phyloP scores from a whole-genome alignment of 78 protist genomes.

The Dictyostelium citrinum region DNA sequence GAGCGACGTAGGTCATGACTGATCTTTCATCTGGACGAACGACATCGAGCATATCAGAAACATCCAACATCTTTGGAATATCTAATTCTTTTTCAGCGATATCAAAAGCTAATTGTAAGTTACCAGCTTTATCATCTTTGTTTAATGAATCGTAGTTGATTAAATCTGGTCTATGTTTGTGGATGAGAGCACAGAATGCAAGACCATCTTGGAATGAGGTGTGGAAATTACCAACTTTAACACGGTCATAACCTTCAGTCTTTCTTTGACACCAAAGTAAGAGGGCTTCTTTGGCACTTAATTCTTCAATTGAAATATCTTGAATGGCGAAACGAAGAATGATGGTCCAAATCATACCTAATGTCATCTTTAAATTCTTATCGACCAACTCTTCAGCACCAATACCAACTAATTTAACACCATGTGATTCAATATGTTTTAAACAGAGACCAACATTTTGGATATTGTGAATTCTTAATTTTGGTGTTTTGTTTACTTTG shows the following conservation, averaged over 20 bases:
- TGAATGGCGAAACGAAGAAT: conserved; percentile 85
- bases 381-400: conserved; percentile 78
- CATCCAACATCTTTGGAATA: conserved; percentile 89
- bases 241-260: conserved; percentile 60
- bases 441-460: conserved; percentile 80
- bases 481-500: conserved; percentile 74
- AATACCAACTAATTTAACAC: conserved; percentile 73
- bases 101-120: conserved; percentile 86
- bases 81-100: conserved; percentile 87
- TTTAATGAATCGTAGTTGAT: conserved; percentile 57
- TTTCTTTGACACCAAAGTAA: conserved; percentile 86
- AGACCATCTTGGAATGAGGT: conserved; percentile 84
- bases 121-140: conserved; percentile 70
- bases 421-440: conserved; percentile 75
- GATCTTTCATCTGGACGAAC: conserved; percentile 89
- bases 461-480: conserved; percentile 74
- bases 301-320: conserved; percentile 84
- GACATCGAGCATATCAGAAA: conserved; percentile 81
- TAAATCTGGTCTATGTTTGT: conserved; percentile 86
- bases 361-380: conserved; percentile 82
- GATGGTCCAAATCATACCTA: conserved; percentile 88
- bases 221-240: conserved; percentile 81
- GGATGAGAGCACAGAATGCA: conserved; percentile 88
- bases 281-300: conserved; percentile 85
- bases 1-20: conserved; percentile 89